Percentiles rank a stretch among this genome's conserved stretches.
Conservation (phyloP, 257 asterid genomes). For the Solanum chmielewskii region DNA sequence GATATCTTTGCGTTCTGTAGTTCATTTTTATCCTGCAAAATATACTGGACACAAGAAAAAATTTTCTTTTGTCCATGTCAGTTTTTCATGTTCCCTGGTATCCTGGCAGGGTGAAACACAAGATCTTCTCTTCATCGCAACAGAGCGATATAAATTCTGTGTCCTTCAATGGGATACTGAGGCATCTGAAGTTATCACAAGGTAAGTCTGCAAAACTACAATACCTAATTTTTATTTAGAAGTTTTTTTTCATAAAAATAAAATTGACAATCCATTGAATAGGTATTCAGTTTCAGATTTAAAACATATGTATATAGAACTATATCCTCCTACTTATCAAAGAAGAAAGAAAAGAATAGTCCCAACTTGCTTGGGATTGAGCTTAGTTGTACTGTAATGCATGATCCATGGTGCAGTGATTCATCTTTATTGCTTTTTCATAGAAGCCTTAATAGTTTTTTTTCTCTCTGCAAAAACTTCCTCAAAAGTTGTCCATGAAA, state of each 20-base stretch:
- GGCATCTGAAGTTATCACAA: constrained; percentile 64
- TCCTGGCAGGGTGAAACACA: constrained; percentile 78
- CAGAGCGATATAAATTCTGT: constrained; percentile 86
- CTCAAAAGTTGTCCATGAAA: not conserved
- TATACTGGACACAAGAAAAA: not conserved
- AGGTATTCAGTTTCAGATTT: not conserved
- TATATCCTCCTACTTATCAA: not conserved
- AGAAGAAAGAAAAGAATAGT: not conserved
- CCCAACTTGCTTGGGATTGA: not conserved
- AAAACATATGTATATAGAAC: not conserved
- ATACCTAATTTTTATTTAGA: not conserved
- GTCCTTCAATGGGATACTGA: constrained; percentile 91
- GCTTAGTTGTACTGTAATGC: not conserved
- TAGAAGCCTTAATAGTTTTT: not conserved
- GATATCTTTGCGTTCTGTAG: not conserved
- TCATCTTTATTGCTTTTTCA: not conserved
- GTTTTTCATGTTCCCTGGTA: not conserved
- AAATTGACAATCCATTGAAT: not conserved
- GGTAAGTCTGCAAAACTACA: constrained; percentile 25
- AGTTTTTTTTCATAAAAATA: not conserved
- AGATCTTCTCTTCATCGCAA: constrained; percentile 82
- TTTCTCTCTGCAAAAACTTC: not conserved
- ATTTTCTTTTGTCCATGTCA: not conserved
- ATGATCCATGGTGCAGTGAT: not conserved
- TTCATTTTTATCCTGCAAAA: not conserved